A percentile compares a stretch with the other conserved stretches of the same genome.
These are phyloP conservation scores for Lagenidium sp. DNA, from an alignment of 352 stramenopile species.

Conservation along the genomic window DNA sequence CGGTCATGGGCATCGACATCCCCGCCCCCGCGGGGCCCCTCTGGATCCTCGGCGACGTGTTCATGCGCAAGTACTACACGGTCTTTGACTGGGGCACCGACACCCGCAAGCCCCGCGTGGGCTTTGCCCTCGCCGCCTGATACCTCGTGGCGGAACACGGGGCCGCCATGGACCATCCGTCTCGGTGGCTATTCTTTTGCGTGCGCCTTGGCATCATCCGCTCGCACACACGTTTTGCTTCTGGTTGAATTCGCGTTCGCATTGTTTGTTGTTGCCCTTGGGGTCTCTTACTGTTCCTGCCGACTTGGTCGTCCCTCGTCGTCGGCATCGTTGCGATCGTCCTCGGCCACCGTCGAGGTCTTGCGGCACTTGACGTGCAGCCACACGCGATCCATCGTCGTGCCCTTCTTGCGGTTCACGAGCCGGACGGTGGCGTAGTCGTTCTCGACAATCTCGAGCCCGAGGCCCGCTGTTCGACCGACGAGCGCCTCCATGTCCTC, in stretches of 20 bases:
- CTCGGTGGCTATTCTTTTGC: too few relatives aligned
- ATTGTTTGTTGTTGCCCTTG: too few relatives aligned
- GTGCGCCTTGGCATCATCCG: too few relatives aligned
- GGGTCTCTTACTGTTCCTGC: too few relatives aligned
- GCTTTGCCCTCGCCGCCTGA: conserved; percentile 76
- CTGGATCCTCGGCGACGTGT: conserved; percentile 91
- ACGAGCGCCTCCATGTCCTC: conserved; percentile 43
- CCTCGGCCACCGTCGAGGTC: too few relatives aligned
- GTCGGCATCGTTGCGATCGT: too few relatives aligned
- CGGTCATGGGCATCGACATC: conserved; percentile 95
- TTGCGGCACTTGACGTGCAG: conserved; percentile 70
- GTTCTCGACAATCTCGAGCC: conserved; percentile 47
- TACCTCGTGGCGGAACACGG: too few relatives aligned
- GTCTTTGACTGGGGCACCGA: conserved; percentile 88
- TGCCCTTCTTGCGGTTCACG: conserved; percentile 56
- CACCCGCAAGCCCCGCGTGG: conserved; percentile 68
- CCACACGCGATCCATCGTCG: conserved; percentile 76
- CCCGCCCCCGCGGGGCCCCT: conserved; percentile 55
- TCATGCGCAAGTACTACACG: conserved; percentile 95
- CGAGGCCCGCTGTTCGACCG: conserved; percentile 18
- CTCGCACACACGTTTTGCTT: not conserved
- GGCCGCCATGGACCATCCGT: too few relatives aligned
- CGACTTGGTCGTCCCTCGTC: too few relatives aligned
- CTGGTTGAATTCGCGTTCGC: too few relatives aligned
- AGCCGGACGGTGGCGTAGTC: conserved; percentile 73